Evolutionary conservation across 2,329 filamentous ascomycete species (phyloP), one percentile per base, ranked within the genome.

Genomic region (Verruconis gallopava): DNA sequence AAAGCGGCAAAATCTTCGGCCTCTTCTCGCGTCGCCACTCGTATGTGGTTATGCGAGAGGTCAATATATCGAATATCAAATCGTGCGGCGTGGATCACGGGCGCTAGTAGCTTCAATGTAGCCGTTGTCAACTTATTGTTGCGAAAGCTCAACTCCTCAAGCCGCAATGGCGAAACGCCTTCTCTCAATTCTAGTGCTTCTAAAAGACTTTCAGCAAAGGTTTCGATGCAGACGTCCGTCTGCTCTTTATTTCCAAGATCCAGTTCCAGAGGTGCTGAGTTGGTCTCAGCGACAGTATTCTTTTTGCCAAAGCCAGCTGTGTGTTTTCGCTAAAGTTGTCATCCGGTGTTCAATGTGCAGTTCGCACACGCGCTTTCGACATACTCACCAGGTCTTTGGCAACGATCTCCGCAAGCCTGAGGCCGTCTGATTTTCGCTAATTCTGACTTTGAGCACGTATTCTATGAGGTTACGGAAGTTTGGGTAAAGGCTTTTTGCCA

Each of bases 51-150:
- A 17, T 58, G 48, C 5, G 67, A 64, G 5, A 72, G 49, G 46
- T 69, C 63, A 15, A 72, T 52, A 19, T 65, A 63, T 45, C 60
- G 60, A 13, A 72, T 50, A 30, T 68, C 64, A n/a, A 56, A 55
- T n/a, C 50, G 45, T 5, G 62, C 60, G n/a, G 63, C 51, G 11
- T 52, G 47, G 37, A 72, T 57, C 22, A 68, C 54, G 15, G 55
- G 51, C 2, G 61, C 60, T 3, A 72, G 55, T 34, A 56, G 56
- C 5, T 50, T 51, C 14, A 72, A 56, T 3, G 63, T 60, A 5
- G 47, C 44, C 4, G 60, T 55, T 0, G 64, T 69, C 21, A 72
- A 55, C 6, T 48, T 45, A 47, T 71, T 72, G 20, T 57, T 57
- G 30, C 57, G 57, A 3, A 72, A 51, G 45, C 65, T 62, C 17